Conservation (phyloP, 2,329 filamentous ascomycete species). For the Acephala macrosclerotiorum region DNA sequence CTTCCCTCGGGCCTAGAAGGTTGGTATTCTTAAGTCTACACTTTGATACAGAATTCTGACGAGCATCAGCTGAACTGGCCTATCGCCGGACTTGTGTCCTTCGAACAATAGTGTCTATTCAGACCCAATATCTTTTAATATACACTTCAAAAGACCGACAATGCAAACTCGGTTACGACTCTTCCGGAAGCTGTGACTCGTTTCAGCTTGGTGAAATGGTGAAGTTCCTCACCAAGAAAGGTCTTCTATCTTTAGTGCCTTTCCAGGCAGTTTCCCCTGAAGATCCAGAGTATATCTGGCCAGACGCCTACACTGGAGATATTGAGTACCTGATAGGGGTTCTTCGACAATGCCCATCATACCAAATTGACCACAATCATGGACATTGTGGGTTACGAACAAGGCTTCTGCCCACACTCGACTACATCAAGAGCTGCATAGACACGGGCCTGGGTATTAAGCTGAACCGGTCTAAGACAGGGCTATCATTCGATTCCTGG, state of each 20-base stretch:
- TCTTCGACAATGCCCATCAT: conserved; percentile 71
- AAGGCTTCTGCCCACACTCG: conserved; percentile 69
- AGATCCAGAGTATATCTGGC: conserved; percentile 42
- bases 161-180: conserved; percentile 78
- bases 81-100: conserved; percentile 71
- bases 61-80: conserved; percentile 65
- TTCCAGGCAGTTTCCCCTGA: conserved; percentile 57
- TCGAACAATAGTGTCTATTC: conserved; percentile 73
- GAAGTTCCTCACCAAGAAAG: conserved; percentile 70
- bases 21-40: conserved; percentile 39
- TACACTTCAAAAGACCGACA: conserved; percentile 74
- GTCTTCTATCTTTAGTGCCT: conserved; percentile 66
- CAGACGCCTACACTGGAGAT: conserved; percentile 60
- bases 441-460: conserved; percentile 44
- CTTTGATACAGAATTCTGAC: background rate
- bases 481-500: conserved; percentile 39
- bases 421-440: conserved; percentile 67
- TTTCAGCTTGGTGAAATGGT: conserved; percentile 83
- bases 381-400: conserved; percentile 75
- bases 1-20: conserved; percentile 73
- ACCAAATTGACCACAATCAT: conserved; percentile 79
- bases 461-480: conserved; percentile 34
- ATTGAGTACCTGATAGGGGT: conserved; percentile 65
- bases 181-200: conserved; percentile 74
- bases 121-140: conserved; percentile 69